A percentile compares a stretch with the other conserved stretches of the same genome.
These are phyloP conservation scores for Talaromyces stipitatus DNA, from an alignment of 495 filamentous ascomycete genomes.

Conservation along the genomic window DNA sequence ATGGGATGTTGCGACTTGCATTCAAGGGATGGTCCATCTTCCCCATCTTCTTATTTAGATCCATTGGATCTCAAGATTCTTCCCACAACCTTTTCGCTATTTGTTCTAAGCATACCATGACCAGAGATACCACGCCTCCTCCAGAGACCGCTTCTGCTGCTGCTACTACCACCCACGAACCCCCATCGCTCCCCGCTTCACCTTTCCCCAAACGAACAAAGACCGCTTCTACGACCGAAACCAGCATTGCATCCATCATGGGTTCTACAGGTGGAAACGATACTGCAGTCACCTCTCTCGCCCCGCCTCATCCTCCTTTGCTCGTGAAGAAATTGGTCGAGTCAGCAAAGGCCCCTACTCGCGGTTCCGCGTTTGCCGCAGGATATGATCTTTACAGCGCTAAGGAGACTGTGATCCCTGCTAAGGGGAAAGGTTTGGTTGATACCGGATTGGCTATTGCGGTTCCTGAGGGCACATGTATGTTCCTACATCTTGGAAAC, in stretches of 20 bases:
- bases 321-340: conserved; percentile 79
- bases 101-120: conserved; percentile 38
- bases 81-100: background rate
- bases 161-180: conserved; percentile 28
- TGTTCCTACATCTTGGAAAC: conserved; percentile 15
- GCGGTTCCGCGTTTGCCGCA: conserved; percentile 82
- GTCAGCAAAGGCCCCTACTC: conserved; percentile 68
- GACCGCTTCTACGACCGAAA: conserved; percentile 12
- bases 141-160: conserved; percentile 14
- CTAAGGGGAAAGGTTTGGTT: conserved; percentile 75
- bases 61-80: background rate
- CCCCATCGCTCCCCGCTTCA: conserved; percentile 51
- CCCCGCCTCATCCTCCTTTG: conserved; percentile 48
- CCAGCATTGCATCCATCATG: conserved; percentile 13
- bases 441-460: conserved; percentile 88
- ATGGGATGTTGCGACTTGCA: background rate
- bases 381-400: conserved; percentile 89
- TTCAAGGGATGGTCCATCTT: background rate
- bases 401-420: conserved; percentile 63
- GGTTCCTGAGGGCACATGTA: conserved; percentile 81
- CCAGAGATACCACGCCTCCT: conserved; percentile 38
- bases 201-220: conserved; percentile 62
- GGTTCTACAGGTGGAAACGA: conserved; percentile 18
- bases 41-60: background rate
- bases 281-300: conserved; percentile 28